Percentiles rank a stretch among this genome's conserved stretches.
phyloP scores from a whole-genome alignment of 2,329 filamentous ascomycete genomes.

The Monilinia vaccinii-corymbosi region DNA sequence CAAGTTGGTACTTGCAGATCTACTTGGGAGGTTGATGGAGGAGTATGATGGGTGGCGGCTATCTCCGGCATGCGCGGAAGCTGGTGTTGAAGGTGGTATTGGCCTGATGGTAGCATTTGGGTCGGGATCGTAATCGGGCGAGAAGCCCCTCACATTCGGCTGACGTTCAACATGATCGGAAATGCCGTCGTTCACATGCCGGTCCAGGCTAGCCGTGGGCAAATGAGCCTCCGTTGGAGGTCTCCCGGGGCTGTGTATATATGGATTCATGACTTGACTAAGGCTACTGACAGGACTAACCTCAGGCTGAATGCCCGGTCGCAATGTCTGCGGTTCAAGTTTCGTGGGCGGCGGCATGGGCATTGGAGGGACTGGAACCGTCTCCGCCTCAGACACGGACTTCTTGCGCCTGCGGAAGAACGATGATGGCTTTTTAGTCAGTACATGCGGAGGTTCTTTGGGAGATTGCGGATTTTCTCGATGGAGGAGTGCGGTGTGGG shows the following conservation, averaged over 20 bases:
- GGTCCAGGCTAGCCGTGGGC: slow-evolving; percentile 15
- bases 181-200: slow-evolving; percentile 20
- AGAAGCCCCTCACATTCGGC: slow-evolving; percentile 49
- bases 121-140: slow-evolving; percentile 65
- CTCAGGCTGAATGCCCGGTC: slow-evolving; percentile 20
- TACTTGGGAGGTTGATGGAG: slow-evolving; percentile 13
- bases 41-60: slow-evolving; percentile 10
- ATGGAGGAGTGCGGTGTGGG: slow-evolving; percentile 23
- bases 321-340: slow-evolving; percentile 13
- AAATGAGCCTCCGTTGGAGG: slow-evolving; percentile 18
- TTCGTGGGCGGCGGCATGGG: slow-evolving; percentile 28
- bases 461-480: slow-evolving; percentile 24
- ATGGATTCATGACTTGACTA: slow-evolving; percentile 80
- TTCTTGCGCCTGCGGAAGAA: slow-evolving; percentile 94
- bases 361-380: slow-evolving; percentile 43
- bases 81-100: slow-evolving; percentile 34
- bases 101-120: slow-evolving; percentile 61
- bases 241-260: slow-evolving; percentile 38
- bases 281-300: slow-evolving; percentile 68
- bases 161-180: slow-evolving; percentile 15
- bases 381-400: slow-evolving; percentile 62
- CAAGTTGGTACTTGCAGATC: slow-evolving; percentile 11
- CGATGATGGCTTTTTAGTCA: slow-evolving; percentile 87
- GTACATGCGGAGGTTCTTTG: slow-evolving; percentile 27
- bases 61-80: slow-evolving; percentile 1